Conservation (phyloP, 345 rosid species). For the Hypericum androsaemum region DNA sequence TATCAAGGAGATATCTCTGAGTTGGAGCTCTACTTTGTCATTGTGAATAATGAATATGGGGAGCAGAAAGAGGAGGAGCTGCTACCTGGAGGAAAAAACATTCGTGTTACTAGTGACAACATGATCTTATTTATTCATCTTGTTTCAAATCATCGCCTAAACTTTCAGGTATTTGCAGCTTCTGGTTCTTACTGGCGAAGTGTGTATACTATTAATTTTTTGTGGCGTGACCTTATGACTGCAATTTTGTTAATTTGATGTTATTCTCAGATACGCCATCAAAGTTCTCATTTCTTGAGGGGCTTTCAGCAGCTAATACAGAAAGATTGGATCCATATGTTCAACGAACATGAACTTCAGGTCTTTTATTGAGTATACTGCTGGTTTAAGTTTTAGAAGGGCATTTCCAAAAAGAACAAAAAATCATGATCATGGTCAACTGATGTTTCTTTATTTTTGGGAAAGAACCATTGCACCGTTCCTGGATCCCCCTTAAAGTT, state of each 20-base stretch:
- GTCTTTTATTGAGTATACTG: conserved; percentile 19
- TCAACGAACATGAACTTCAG: conserved; percentile 98
- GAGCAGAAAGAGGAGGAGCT: conserved; percentile 94
- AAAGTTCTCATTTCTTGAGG: conserved; percentile 82
- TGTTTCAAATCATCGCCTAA: conserved; percentile 93
- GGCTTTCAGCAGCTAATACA: conserved; percentile 95
- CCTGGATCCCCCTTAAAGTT: too few species aligned
- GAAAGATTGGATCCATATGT: conserved; percentile 96
- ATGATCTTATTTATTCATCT: conserved; percentile 87
- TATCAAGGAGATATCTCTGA: conserved; percentile 70
- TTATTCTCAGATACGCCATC: conserved; percentile 73
- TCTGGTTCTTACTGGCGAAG: conserved; percentile 2
- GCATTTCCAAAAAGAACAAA: too few species aligned
- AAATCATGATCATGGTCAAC: too few species aligned
- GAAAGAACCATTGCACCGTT: too few species aligned
- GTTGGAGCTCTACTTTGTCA: conserved; percentile 84
- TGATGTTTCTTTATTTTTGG: too few species aligned
- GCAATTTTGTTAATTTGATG: conserved; percentile 8
- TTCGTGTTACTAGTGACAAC: conserved; percentile 77
- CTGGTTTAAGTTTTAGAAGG: too few species aligned
- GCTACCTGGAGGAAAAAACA: conserved; percentile 74
- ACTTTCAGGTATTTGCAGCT: conserved; percentile 53
- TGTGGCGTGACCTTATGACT: neutral
- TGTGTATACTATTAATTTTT: conserved; percentile 4
- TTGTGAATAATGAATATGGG: conserved; percentile 93